A percentile compares a stretch with the other conserved stretches of the same genome.
These are phyloP conservation scores for Eucalyptus marginata DNA, from an alignment of 345 rosid genomes.

Conservation along the genomic window DNA sequence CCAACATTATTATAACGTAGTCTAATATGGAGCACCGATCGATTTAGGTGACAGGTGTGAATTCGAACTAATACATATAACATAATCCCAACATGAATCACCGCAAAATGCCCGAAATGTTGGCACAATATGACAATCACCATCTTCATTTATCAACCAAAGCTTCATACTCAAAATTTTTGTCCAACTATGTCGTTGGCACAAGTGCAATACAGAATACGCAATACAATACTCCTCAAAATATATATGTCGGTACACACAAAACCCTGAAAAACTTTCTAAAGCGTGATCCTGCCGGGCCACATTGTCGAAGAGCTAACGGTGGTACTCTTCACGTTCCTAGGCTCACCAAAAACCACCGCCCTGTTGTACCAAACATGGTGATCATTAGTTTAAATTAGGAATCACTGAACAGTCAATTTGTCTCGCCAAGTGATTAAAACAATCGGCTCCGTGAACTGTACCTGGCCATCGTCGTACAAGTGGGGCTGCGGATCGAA, in stretches of 20 bases:
- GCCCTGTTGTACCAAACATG: neutral
- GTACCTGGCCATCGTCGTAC: neutral
- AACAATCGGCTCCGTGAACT: neutral
- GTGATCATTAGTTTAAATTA: neutral
- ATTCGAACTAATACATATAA: neutral
- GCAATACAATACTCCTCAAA: neutral
- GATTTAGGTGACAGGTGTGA: neutral
- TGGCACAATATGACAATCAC: neutral
- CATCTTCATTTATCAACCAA: neutral
- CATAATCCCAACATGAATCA: neutral
- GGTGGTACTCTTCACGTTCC: neutral
- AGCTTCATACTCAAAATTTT: neutral
- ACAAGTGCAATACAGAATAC: neutral
- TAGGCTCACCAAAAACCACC: neutral
- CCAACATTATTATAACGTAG: neutral
- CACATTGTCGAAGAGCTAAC: neutral
- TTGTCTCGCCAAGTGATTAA: neutral
- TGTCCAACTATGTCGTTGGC: neutral
- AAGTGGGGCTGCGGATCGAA: neutral
- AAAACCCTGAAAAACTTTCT: neutral
- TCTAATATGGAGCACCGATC: fast-evolving
- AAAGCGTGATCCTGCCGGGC: neutral
- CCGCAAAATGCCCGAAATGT: fast-evolving
- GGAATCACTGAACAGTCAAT: neutral
- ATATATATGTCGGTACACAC: neutral